phyloP scores from a whole-genome alignment of 352 stramenopile species.

The Pythium inflatum region DNA sequence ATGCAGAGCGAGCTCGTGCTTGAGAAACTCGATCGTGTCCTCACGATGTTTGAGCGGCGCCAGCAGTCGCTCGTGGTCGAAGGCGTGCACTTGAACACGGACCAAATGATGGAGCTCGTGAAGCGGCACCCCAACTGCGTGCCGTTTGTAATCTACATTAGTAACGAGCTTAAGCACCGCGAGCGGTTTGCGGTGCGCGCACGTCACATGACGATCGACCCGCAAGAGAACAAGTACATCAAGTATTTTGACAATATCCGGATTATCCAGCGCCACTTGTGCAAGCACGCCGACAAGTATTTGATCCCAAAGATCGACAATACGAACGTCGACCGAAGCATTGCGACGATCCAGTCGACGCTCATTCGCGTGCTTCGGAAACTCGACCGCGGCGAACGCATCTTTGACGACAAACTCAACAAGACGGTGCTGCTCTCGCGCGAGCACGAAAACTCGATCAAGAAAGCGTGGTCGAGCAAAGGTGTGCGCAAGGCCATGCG shows the following conservation, averaged over 20 bases:
- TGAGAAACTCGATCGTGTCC: slow-evolving; percentile 80
- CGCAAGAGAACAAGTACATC: slow-evolving; percentile 91
- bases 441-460: slow-evolving; percentile 87
- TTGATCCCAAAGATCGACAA: slow-evolving; percentile 92
- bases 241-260: slow-evolving; percentile 92
- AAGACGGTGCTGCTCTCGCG: slow-evolving; percentile 87
- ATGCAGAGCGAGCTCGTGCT: slow-evolving; percentile 82
- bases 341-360: slow-evolving; percentile 85
- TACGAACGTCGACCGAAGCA: slow-evolving; percentile 87
- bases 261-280: slow-evolving; percentile 86
- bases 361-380: slow-evolving; percentile 83
- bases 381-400: slow-evolving; percentile 70
- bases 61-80: slow-evolving; percentile 87
- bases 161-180: slow-evolving; percentile 87
- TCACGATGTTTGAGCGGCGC: slow-evolving; percentile 85
- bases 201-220: slow-evolving; percentile 88
- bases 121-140: slow-evolving; percentile 83
- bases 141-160: slow-evolving; percentile 90
- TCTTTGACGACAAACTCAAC: slow-evolving; percentile 77
- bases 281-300: slow-evolving; percentile 82
- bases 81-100: slow-evolving; percentile 85
- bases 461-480: slow-evolving; percentile 89
- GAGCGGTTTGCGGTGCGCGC: slow-evolving; percentile 84
- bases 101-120: slow-evolving; percentile 80
- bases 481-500: slow-evolving; percentile 86